A percentile compares a stretch with the other conserved stretches of the same genome.
Evolutionary conservation across 2,329 filamentous ascomycete species (phyloP).

Genomic region (Fusarium sp.): DNA sequence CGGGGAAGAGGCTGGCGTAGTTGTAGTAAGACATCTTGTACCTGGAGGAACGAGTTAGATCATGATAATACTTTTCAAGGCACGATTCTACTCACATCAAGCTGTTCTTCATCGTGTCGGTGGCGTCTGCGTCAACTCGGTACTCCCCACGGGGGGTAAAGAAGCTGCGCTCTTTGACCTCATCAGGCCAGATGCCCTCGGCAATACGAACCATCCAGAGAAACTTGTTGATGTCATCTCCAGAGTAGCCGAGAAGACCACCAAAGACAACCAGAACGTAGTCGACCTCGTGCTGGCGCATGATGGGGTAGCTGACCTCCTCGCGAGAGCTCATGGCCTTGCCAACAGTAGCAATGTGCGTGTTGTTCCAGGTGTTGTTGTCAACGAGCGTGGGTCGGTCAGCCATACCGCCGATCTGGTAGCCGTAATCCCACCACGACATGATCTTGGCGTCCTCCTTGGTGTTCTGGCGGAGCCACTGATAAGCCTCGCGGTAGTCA

Average conservation of each 20-base stretch:
- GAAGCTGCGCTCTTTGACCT: slow-evolving; percentile 96
- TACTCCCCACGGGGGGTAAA: slow-evolving; percentile 96
- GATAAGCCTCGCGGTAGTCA: slow-evolving; percentile 98
- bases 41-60: slow-evolving; percentile 60
- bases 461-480: slow-evolving; percentile 99
- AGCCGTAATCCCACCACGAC: slow-evolving; percentile 99
- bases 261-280: slow-evolving; percentile 99
- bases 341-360: slow-evolving; percentile 97
- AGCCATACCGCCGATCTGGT: slow-evolving; percentile 99
- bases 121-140: slow-evolving; percentile 90
- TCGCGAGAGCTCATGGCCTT: slow-evolving; percentile 98
- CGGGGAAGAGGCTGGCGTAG: slow-evolving; percentile 89
- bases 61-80: not conserved
- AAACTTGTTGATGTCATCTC: slow-evolving; percentile 99
- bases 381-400: slow-evolving; percentile 96
- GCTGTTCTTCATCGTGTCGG: slow-evolving; percentile 98
- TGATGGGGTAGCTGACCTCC: slow-evolving; percentile 98
- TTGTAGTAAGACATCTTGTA: slow-evolving; percentile 99
- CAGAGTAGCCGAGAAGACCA: slow-evolving; percentile 94
- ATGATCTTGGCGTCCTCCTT: slow-evolving; percentile 95
- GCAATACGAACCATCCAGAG: slow-evolving; percentile 99
- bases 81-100: slow-evolving; percentile 78
- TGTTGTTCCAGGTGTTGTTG: slow-evolving; percentile 99
- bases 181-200: slow-evolving; percentile 99
- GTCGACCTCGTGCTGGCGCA: slow-evolving; percentile 98